Evolutionary conservation across 371 early-diverging fungal genomes (phyloP).

Genomic region (Blyttiomyces sp.): DNA sequence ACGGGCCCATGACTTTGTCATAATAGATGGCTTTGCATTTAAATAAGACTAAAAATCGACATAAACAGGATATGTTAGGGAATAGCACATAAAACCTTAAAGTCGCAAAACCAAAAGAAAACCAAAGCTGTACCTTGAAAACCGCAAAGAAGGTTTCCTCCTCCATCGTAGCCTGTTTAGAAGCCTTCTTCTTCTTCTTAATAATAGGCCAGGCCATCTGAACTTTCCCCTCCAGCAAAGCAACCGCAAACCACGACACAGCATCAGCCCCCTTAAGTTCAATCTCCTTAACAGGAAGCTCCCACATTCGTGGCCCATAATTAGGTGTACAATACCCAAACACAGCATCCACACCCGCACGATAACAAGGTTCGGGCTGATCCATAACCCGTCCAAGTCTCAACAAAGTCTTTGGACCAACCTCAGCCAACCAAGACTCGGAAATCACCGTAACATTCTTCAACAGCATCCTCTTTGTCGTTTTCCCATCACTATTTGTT

Average conservation of each 20-base stretch:
- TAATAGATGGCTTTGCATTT: slow-evolving; percentile 34
- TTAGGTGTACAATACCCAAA: slow-evolving; percentile 35
- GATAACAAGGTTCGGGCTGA: slow-evolving; percentile 46
- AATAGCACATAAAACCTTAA: slow-evolving; percentile 1
- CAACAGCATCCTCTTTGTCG: slow-evolving; percentile 53
- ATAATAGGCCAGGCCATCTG: background rate
- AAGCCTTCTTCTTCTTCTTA: background rate
- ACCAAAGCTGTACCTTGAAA: slow-evolving; percentile 10
- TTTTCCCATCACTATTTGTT: slow-evolving; percentile 20
- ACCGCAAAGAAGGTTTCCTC: slow-evolving; percentile 6
- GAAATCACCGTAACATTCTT: slow-evolving; percentile 79
- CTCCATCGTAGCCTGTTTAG: background rate
- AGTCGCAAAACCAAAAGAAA: slow-evolving; percentile 3
- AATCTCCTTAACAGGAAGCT: slow-evolving; percentile 32
- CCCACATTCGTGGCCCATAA: slow-evolving; percentile 48
- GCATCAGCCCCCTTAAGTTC: slow-evolving; percentile 20
- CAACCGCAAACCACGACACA: slow-evolving; percentile 36
- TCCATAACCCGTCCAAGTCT: slow-evolving; percentile 37
- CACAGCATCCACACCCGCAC: slow-evolving; percentile 30
- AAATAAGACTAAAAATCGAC: slow-evolving; percentile 25
- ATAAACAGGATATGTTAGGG: background rate
- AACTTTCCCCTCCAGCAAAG: slow-evolving; percentile 41
- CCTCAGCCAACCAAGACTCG: slow-evolving; percentile 72
- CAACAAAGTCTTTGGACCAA: slow-evolving; percentile 47
- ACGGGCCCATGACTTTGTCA: slow-evolving; percentile 46